These are phyloP conservation scores for Lomentospora prolificans DNA, from an alignment of 2,329 filamentous ascomycete species.

Conservation along the genomic window DNA sequence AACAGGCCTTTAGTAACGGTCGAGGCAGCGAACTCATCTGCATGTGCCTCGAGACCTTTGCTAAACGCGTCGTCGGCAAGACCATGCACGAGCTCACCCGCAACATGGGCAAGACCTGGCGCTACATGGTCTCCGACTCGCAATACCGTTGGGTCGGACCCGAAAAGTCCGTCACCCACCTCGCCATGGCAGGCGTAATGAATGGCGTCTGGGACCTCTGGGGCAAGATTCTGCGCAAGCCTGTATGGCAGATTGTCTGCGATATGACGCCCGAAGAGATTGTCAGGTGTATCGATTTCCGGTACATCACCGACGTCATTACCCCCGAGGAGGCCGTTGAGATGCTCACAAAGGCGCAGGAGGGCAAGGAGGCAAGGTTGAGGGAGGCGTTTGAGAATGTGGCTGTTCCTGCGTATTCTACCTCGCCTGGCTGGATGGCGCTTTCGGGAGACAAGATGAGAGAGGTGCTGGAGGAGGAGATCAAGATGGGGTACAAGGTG, in stretches of 20 bases:
- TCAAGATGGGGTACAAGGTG: slow-evolving; percentile 50
- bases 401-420: slow-evolving; percentile 61
- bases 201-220: slow-evolving; percentile 66
- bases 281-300: slow-evolving; percentile 58
- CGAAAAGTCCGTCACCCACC: slow-evolving; percentile 62
- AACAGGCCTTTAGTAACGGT: slow-evolving; percentile 10
- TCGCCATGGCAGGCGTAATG: slow-evolving; percentile 56
- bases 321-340: slow-evolving; percentile 55
- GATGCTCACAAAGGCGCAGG: slow-evolving; percentile 47
- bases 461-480: slow-evolving; percentile 46
- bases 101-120: slow-evolving; percentile 62
- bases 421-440: slow-evolving; percentile 58
- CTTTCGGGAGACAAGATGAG: slow-evolving; percentile 60
- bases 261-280: slow-evolving; percentile 61
- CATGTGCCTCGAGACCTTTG: slow-evolving; percentile 8
- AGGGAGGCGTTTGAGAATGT: slow-evolving; percentile 48
- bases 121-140: slow-evolving; percentile 57
- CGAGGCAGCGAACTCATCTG: slow-evolving; percentile 10
- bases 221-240: slow-evolving; percentile 56
- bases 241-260: slow-evolving; percentile 58
- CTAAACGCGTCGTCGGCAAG: slow-evolving; percentile 9
- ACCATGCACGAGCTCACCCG: slow-evolving; percentile 11
- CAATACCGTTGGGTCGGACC: slow-evolving; percentile 64
- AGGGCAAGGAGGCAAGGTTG: slow-evolving; percentile 48
- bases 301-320: slow-evolving; percentile 61